Conservation (phyloP, 2,329 filamentous ascomycete species). For the Curvularia spicifera region DNA sequence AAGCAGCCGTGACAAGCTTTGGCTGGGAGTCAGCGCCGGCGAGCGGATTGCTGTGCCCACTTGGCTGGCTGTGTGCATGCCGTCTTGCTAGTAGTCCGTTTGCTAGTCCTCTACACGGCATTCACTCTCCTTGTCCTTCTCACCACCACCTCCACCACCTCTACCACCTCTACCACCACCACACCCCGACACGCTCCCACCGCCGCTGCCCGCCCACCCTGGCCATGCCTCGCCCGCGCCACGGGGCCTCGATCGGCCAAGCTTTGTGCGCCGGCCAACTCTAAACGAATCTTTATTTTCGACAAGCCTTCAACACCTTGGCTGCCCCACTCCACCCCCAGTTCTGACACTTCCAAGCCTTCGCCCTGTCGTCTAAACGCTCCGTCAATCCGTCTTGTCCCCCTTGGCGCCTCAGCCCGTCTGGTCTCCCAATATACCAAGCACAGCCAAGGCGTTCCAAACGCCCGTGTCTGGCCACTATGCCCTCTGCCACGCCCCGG, state of each 20-base stretch:
- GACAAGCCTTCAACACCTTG: conserved; percentile 47
- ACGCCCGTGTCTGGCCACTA: conserved; percentile 18
- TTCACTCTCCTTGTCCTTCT: too few species aligned
- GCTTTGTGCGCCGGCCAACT: conserved; percentile 40
- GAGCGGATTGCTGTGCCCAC: too few species aligned
- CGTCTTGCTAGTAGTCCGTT: too few species aligned
- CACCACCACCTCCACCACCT: too few species aligned
- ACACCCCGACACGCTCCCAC: too few species aligned
- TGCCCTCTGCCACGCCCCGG: conserved; percentile 14
- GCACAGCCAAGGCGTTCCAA: conserved; percentile 30
- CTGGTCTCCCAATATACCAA: conserved; percentile 20
- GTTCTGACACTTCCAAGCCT: conserved; percentile 39
- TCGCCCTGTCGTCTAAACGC: conserved; percentile 16
- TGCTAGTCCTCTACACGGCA: too few species aligned
- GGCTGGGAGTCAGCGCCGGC: conserved; percentile 41
- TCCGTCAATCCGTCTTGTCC: conserved; percentile 37
- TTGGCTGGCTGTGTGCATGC: too few species aligned
- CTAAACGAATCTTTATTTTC: conserved; percentile 43
- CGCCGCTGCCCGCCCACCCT: too few species aligned
- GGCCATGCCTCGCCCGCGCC: conserved; percentile 13
- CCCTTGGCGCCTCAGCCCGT: conserved; percentile 23
- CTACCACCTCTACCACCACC: too few species aligned
- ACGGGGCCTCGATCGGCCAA: conserved; percentile 33
- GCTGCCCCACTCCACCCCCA: conserved; percentile 26
- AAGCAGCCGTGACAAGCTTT: conserved; percentile 48